Conservation (phyloP, 2,329 filamentous ascomycete species). For the Fusarium bulbicola region DNA sequence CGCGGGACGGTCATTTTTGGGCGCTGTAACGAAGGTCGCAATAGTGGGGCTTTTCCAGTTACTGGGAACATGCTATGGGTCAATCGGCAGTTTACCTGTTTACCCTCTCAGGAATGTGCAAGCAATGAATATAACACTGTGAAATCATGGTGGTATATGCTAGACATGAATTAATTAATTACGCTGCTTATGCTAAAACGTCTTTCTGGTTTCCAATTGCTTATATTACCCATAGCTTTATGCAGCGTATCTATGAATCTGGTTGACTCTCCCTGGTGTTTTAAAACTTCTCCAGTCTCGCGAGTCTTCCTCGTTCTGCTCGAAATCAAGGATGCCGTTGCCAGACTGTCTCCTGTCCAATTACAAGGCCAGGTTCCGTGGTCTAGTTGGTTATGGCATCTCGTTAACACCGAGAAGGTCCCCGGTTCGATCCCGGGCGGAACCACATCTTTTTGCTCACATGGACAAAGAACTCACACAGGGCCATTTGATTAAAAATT, state of each 20-base stretch:
- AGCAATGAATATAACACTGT: too few relatives aligned
- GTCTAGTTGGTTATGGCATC: slow-evolving; percentile 1
- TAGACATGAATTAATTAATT: accelerated
- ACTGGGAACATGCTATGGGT: too few relatives aligned
- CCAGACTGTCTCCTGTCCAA: accelerated
- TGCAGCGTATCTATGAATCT: too few relatives aligned
- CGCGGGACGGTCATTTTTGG: not conserved
- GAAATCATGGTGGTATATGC: accelerated
- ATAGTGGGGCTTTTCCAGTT: not conserved
- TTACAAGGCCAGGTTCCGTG: not conserved
- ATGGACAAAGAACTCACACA: accelerated
- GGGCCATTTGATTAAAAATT: not conserved
- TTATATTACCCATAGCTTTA: accelerated
- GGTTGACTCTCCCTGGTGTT: too few relatives aligned
- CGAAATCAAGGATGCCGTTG: accelerated
- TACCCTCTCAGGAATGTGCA: not conserved
- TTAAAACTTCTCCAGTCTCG: accelerated
- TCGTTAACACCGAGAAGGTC: not conserved
- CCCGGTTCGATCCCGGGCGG: not conserved
- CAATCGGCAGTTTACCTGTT: not conserved
- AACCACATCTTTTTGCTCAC: not conserved
- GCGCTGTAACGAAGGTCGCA: not conserved
- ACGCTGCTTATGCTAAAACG: too few relatives aligned
- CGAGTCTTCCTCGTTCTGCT: accelerated
- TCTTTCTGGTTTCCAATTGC: not conserved